Evolutionary conservation across 2,329 filamentous ascomycete genomes (phyloP), one percentile per base, ranked within the genome.

Genomic region (Emergomyces orientalis): DNA sequence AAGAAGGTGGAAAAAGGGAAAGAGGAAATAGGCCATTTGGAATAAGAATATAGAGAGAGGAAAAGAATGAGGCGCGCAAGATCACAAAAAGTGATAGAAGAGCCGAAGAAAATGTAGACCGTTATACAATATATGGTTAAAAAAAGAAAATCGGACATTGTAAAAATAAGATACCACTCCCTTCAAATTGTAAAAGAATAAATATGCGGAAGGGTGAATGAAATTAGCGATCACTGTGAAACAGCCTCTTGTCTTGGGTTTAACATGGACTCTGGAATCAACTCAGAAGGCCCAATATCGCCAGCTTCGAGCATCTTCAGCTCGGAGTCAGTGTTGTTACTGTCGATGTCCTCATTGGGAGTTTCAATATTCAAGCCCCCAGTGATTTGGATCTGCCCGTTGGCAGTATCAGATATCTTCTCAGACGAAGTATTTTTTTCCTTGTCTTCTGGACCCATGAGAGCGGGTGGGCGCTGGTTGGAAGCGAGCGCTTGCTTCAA

Each of bases 381-480:
- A 60, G 73, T 74, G 59, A 72, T 74, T 63, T 76, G 64, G 59
- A 72, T 74, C 63, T 76, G 64, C 6, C 73, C 74, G 32, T 71
- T 69, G 9, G 71, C 65, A 14, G 14, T 11, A 19, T 55, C 30
- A 7, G 32, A 5, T 5, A 37, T 34, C 6, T 8, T 37, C 41
- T 63, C 32, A 25, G 34, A 8, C 17, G 22, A 34, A 17, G 25
- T n/a, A 6, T 60, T 52, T 3, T 65, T 60, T 11, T 65, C 63
- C 19, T 74, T 73, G 52, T 75, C 74, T 17, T 78, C 75, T 14
- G 74, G 71, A 22, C 79, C 88, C 88, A 94, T 93, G 62, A 97
- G 80, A 1, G 91, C 91, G 34, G 92, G 94, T 1, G 94, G 94
- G 5, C 94, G 85, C 72, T 96, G 91, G 63, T 89, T 89, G 86